These are phyloP conservation scores for Gamsiella multidivaricata DNA, from an alignment of 192 early-diverging fungal species.

Conservation along the genomic window DNA sequence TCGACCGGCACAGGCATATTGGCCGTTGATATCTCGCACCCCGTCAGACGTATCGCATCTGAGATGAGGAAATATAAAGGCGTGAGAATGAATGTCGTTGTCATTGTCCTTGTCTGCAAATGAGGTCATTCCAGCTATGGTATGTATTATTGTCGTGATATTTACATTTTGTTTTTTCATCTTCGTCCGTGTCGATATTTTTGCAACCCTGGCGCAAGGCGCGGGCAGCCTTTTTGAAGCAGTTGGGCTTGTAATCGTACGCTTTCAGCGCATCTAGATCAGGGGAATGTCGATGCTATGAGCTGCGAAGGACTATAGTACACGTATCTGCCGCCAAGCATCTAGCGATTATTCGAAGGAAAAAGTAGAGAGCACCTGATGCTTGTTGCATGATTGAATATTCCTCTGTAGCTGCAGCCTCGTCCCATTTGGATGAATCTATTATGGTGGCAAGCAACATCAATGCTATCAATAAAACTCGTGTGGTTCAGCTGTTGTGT, in stretches of 20 bases:
- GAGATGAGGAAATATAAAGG: neutral
- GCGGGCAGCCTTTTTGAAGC: slow-evolving; percentile 50
- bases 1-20: slow-evolving; percentile 49
- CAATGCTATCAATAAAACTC: no score
- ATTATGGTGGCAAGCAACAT: no score
- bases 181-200: slow-evolving; percentile 38
- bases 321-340: no score
- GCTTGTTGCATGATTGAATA: slow-evolving; percentile 15
- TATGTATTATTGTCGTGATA: no score
- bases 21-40: slow-evolving; percentile 54
- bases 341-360: neutral
- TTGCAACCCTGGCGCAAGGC: slow-evolving; percentile 49
- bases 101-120: no score
- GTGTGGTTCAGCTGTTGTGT: no score
- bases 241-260: slow-evolving; percentile 44
- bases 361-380: slow-evolving; percentile 12
- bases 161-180: slow-evolving; percentile 54
- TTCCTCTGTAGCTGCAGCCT: slow-evolving; percentile 6
- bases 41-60: slow-evolving; percentile 53
- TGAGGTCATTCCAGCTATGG: no score
- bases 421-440: slow-evolving; percentile 14
- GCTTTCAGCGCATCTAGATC: slow-evolving; percentile 26
- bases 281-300: neutral
- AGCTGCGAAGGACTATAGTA: no score
- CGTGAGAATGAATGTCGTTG: no score